Evolutionary conservation across 805 yeast genomes (phyloP).

Genomic region (Saccharomyces eubayanus): DNA sequence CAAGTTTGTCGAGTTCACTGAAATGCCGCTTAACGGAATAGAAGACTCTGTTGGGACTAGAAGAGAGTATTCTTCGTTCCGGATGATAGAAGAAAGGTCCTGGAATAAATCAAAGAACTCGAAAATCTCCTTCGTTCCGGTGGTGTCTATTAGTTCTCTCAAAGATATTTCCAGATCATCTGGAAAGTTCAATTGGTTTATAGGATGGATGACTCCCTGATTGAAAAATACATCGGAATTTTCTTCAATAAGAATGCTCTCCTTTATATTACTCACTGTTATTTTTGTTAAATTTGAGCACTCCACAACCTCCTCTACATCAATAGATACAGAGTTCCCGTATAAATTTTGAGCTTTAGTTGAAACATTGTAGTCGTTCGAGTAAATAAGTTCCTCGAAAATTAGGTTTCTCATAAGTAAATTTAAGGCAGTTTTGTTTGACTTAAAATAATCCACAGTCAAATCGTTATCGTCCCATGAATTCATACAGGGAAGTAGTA

Average conservation of each 20-base stretch:
- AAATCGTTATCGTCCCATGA: constrained; percentile 64
- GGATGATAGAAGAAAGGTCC: constrained; percentile 38
- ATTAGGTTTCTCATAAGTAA: constrained; percentile 49
- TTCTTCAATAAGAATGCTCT: constrained; percentile 20
- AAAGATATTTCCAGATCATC: constrained; percentile 43
- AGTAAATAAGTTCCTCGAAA: constrained; percentile 55
- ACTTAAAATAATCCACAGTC: constrained; percentile 48
- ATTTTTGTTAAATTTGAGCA: neutral
- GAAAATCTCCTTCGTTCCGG: constrained; percentile 40
- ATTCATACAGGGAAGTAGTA: constrained; percentile 66
- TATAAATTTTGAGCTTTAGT: constrained; percentile 27
- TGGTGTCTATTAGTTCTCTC: constrained; percentile 46
- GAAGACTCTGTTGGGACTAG: constrained; percentile 63
- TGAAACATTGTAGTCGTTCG: constrained; percentile 41
- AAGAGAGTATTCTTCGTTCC: constrained; percentile 45
- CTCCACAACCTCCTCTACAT: neutral
- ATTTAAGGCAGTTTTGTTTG: constrained; percentile 44
- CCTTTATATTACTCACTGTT: constrained; percentile 14
- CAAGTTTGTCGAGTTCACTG: constrained; percentile 36
- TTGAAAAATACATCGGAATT: constrained; percentile 64
- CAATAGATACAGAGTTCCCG: constrained; percentile 18
- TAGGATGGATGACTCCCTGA: constrained; percentile 79
- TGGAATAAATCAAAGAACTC: constrained; percentile 40
- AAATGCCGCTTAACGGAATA: constrained; percentile 43
- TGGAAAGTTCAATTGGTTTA: constrained; percentile 52